Percentiles rank a stretch among this genome's conserved stretches.
These are phyloP conservation scores for Penicillium frequentans DNA, from an alignment of 2,329 filamentous ascomycete genomes.

Conservation along the genomic window DNA sequence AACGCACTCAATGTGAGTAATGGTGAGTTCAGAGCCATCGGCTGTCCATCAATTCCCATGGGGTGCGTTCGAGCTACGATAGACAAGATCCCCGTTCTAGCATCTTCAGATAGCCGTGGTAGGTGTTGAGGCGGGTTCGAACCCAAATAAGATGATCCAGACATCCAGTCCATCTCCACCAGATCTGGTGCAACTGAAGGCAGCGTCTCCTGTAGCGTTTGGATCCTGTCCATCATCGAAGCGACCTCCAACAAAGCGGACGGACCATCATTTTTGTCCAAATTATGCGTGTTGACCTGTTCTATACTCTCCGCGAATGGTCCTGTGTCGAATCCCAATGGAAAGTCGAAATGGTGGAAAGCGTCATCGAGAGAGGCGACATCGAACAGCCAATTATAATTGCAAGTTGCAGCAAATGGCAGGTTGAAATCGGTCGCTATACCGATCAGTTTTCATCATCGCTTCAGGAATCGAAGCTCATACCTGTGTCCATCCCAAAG, in stretches of 20 bases:
- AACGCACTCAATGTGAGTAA: slow-evolving; percentile 53
- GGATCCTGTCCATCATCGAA: slow-evolving; percentile 21
- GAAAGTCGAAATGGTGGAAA: slow-evolving; percentile 28
- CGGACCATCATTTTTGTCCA: slow-evolving; percentile 20
- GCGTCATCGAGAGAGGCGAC: slow-evolving; percentile 38
- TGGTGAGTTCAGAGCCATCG: slow-evolving; percentile 51
- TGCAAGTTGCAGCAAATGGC: slow-evolving; percentile 62
- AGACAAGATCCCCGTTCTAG: slow-evolving; percentile 46
- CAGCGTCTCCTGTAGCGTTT: neutral
- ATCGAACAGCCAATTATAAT: slow-evolving; percentile 65
- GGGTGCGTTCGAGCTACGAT: slow-evolving; percentile 54
- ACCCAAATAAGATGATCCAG: slow-evolving; percentile 13
- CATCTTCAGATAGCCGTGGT: slow-evolving; percentile 33
- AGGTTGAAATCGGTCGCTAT: slow-evolving; percentile 63
- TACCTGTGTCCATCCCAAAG: slow-evolving; percentile 59
- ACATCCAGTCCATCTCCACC: slow-evolving; percentile 31
- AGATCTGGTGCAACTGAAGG: slow-evolving; percentile 9
- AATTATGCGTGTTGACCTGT: neutral
- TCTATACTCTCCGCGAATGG: slow-evolving; percentile 21
- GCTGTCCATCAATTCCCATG: slow-evolving; percentile 48
- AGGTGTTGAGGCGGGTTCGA: slow-evolving; percentile 8
- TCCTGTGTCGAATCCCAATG: slow-evolving; percentile 24
- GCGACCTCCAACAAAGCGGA: slow-evolving; percentile 26
- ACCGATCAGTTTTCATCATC: neutral
- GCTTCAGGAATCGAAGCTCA: neutral